Evolutionary conservation across 2,329 filamentous ascomycete genomes (phyloP), one percentile per base, ranked within the genome.

Genomic region (Cordyceps cicadae): DNA sequence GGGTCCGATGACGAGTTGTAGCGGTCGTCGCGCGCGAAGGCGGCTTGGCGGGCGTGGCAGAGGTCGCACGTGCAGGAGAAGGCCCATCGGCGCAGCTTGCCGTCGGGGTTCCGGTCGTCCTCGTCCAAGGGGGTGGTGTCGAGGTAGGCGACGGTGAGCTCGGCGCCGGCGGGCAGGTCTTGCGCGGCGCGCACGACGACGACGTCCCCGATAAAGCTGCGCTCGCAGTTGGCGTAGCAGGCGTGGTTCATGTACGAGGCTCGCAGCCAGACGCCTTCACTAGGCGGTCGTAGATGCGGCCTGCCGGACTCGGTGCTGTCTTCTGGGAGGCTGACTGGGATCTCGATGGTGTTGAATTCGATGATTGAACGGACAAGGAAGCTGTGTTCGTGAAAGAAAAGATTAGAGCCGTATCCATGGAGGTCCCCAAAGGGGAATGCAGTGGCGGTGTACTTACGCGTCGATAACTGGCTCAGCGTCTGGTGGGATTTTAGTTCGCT

Each of bases 171-270:
- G 5, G 66, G 54, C 3, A 79, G 68, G 49, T 74, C 70, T 17
- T 62, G 64, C 2, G 70, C 68, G 0, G 77, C 77, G 34, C 73
- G 73, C 39, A 79, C 58, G 3, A 79, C 67, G 65, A 76, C 71
- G 64, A 80, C 70, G 63, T 80, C 76, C 5, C 77, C 76, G 41
- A 79, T 73, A 62, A 78, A 77, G 2, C 68, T 64, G 11, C 73
- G 73, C 3, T 61, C 62, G 7, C 69, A 69, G 59, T 77, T 79
- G n/a, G 66, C 65, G 17, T 69, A 50, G 66, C 78, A 79, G 39
- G 69, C 71, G 62, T 80, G 76, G 57, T 80, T 79, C 54, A 76
- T 71, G 62, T 71, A 71, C 1, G 77, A 75, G 21, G 74, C 70
- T 7, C 64, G 62, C 3, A 66, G 34, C 75, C 76, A 79, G 26